Evolutionary conservation across 306 rosid genomes (phyloP).

Genomic region (Mucuna pruriens): DNA sequence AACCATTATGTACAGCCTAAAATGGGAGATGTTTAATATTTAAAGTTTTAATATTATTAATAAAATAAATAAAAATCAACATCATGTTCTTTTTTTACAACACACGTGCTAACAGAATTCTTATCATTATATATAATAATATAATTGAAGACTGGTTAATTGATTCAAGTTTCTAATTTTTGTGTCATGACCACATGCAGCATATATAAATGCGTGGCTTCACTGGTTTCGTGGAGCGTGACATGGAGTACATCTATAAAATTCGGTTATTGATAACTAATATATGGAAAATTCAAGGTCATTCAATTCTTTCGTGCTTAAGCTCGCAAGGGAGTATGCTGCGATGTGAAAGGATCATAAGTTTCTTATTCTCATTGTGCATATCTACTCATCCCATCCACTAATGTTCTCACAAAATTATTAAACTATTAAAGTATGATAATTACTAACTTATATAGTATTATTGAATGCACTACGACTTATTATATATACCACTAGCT

Average conservation of each 20-base stretch:
- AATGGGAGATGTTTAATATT: neutral
- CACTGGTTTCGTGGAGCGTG: neutral
- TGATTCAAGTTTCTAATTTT: neutral
- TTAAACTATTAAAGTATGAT: neutral
- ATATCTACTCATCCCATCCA: conserved; percentile 13
- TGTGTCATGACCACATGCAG: neutral
- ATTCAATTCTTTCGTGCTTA: neutral
- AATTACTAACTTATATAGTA: neutral
- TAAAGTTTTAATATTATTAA: neutral
- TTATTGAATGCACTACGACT: neutral
- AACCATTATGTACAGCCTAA: neutral
- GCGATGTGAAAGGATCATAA: neutral
- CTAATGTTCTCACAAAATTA: neutral
- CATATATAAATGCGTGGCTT: neutral
- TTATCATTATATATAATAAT: too few species aligned
- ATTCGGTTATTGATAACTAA: neutral
- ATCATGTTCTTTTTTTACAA: neutral
- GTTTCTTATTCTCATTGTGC: neutral
- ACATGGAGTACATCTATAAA: neutral
- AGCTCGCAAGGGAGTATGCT: neutral
- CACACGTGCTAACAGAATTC: neutral
- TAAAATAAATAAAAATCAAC: neutral
- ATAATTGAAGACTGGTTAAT: neutral
- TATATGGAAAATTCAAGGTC: neutral
- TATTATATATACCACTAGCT: neutral